Evolutionary conservation across 78 protist genomes (phyloP).

Genomic region (Diacronema lutheri): DNA sequence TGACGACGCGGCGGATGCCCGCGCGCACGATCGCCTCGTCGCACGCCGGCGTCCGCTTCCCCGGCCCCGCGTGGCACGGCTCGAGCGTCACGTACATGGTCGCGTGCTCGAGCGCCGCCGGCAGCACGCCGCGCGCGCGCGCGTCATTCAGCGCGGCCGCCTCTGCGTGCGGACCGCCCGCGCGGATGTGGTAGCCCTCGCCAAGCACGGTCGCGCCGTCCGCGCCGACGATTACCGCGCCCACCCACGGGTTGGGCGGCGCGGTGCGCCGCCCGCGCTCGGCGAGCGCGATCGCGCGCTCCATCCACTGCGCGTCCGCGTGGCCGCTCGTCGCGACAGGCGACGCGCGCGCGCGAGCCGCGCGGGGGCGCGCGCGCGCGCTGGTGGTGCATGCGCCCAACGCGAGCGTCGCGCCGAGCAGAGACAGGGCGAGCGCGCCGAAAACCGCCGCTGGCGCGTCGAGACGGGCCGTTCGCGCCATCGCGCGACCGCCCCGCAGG

Average conservation of each 20-base stretch:
- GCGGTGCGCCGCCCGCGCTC: constrained; percentile 40
- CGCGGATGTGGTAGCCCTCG: constrained; percentile 16
- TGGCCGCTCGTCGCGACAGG: no score
- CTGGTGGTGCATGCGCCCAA: no score
- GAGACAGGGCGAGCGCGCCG: no score
- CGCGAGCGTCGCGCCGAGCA: no score
- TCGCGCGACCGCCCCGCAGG: no score
- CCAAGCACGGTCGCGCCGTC: constrained; percentile 29
- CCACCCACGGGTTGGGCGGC: constrained; percentile 63
- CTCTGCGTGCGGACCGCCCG: constrained; percentile 47
- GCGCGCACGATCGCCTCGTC: constrained; percentile 22
- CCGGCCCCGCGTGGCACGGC: constrained; percentile 45
- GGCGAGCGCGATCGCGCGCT: neutral
- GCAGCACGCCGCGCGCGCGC: neutral
- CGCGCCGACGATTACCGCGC: constrained; percentile 31
- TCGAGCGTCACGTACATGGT: constrained; percentile 39
- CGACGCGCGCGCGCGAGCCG: no score
- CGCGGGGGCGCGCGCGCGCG: no score
- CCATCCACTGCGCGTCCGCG: constrained; percentile 10
- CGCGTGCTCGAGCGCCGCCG: neutral
- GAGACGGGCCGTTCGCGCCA: no score
- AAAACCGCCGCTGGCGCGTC: no score
- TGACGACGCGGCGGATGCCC: constrained; percentile 17
- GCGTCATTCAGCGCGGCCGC: constrained; percentile 17
- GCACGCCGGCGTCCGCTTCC: constrained; percentile 40